Conservation (phyloP, 2,329 filamentous ascomycete genomes). For the Aspergillus sp. region DNA sequence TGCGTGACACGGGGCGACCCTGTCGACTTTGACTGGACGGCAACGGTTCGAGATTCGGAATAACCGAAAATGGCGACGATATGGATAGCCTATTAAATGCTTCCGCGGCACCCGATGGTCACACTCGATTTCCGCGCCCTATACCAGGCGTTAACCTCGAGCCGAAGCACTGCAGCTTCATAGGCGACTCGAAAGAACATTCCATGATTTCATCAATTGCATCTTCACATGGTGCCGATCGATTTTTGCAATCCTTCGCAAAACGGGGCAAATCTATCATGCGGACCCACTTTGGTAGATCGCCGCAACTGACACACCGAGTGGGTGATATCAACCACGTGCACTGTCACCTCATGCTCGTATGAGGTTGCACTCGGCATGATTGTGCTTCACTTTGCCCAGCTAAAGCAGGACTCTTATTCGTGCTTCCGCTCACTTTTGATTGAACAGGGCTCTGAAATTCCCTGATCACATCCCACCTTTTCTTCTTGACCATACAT, state of each 20-base stretch:
- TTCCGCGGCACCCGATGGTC: background rate
- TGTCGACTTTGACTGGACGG: slow-evolving; percentile 10
- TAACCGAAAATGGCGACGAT: slow-evolving; percentile 3
- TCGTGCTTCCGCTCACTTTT: background rate
- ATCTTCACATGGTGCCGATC: background rate
- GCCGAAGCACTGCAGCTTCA: slow-evolving; percentile 3
- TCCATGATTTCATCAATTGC: background rate
- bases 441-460: background rate
- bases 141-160: background rate
- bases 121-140: background rate
- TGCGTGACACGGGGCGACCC: slow-evolving; percentile 12
- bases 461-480: background rate
- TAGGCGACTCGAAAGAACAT: slow-evolving; percentile 10
- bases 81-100: slow-evolving; percentile 6
- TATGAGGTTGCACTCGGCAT: slow-evolving; percentile 1
- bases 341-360: background rate
- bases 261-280: background rate
- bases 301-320: background rate
- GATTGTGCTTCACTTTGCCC: background rate
- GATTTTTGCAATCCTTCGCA: slow-evolving; percentile 1
- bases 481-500: background rate
- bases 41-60: slow-evolving; percentile 1
- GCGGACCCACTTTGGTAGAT: background rate
- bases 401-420: background rate
- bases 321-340: slow-evolving; percentile 3